Evolutionary conservation across 257 asterid species (phyloP).

Genomic region (Catharanthus roseus): DNA sequence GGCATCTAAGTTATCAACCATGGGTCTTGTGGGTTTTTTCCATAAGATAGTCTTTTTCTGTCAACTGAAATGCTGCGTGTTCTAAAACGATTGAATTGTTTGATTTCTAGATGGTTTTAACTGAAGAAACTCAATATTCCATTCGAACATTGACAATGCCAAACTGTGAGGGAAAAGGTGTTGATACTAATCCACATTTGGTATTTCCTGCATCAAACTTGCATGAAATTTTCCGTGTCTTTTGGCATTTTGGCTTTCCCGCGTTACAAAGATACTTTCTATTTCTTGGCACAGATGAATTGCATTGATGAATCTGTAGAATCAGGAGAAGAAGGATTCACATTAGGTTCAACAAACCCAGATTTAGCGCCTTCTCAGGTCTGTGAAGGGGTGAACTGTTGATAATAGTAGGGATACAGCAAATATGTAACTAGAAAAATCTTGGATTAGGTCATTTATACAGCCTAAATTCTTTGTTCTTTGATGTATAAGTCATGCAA

Average conservation of each 20-base stretch:
- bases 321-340: slow-evolving; percentile 14
- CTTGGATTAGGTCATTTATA: not conserved
- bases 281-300: slow-evolving; percentile 18
- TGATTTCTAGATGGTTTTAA: slow-evolving; percentile 15
- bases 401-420: not conserved
- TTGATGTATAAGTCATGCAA: no score
- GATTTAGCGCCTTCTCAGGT: slow-evolving; percentile 7
- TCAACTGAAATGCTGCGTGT: not conserved
- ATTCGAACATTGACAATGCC: not conserved
- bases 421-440: not conserved
- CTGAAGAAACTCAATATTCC: slow-evolving; percentile 15
- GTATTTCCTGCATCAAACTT: slow-evolving; percentile 3
- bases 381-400: slow-evolving; percentile 19
- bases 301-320: slow-evolving; percentile 7
- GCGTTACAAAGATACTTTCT: not conserved
- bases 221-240: not conserved
- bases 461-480: not conserved
- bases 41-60: not conserved
- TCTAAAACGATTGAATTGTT: not conserved
- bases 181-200: not conserved
- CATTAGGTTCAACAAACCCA: not conserved
- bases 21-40: not conserved
- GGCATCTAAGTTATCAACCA: not conserved
- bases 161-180: not conserved
- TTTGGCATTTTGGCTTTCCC: not conserved